Percentiles rank a stretch among this genome's conserved stretches.
Evolutionary conservation across 2,329 filamentous ascomycete genomes (phyloP).

Genomic region (Waltergamsia citrina): DNA sequence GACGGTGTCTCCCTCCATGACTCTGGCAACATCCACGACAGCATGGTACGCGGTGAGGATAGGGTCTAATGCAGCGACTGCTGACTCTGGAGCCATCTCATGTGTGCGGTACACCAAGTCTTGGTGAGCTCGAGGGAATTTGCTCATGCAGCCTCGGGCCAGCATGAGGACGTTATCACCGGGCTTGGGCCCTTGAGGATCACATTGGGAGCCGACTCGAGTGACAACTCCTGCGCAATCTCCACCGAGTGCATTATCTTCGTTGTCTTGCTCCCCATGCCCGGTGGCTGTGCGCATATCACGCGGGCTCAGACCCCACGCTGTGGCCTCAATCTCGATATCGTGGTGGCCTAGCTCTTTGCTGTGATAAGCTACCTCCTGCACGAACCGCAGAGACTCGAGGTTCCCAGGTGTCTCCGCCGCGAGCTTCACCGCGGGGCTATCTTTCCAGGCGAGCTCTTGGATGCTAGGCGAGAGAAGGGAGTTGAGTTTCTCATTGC

Average conservation of each 20-base stretch:
- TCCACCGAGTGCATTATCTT: background rate
- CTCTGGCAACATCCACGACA: conserved; percentile 5
- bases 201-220: conserved; percentile 1
- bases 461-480: background rate
- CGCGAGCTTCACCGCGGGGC: conserved; percentile 2
- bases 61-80: background rate
- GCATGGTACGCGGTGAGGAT: conserved; percentile 2
- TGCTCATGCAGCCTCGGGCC: background rate
- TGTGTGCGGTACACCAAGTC: background rate
- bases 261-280: background rate
- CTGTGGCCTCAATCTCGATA: conserved; percentile 4
- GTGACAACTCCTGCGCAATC: conserved; percentile 3
- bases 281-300: conserved; percentile 1
- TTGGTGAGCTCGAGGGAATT: background rate
- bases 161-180: conserved; percentile 1
- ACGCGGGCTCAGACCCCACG: conserved; percentile 1
- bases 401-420: background rate
- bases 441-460: conserved; percentile 2
- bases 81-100: background rate
- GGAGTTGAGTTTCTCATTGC: conserved; percentile 1
- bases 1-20: conserved; percentile 14
- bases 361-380: background rate
- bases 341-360: conserved; percentile 1
- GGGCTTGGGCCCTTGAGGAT: background rate
- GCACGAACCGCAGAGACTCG: background rate